A percentile compares a stretch with the other conserved stretches of the same genome.
Conservation (phyloP, 148 eudicot species). For the Cornus florida region DNA sequence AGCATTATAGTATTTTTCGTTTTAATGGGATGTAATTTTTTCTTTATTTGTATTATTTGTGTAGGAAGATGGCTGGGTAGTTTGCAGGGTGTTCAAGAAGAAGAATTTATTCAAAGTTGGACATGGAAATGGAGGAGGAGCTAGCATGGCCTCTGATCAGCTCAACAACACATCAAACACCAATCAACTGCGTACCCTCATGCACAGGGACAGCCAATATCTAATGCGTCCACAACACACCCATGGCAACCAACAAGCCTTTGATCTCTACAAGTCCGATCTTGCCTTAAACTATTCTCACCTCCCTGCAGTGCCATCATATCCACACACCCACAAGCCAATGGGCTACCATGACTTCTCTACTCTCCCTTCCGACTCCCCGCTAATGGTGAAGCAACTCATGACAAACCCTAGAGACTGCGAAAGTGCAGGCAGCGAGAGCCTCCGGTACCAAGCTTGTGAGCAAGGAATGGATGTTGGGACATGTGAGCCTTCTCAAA, state of each 20-base stretch:
- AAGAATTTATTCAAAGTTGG: conserved; percentile 84
- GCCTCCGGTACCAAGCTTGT: conserved; percentile 36
- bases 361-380: conserved; percentile 30
- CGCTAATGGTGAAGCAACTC: conserved; percentile 41
- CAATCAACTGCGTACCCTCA: conserved; percentile 37
- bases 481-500: conserved; percentile 24
- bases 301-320: conserved; percentile 31
- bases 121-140: conserved; percentile 29
- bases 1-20: no score
- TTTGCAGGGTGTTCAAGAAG: conserved; percentile 91
- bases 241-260: conserved; percentile 23
- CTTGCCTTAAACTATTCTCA: conserved; percentile 62
- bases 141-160: conserved; percentile 29
- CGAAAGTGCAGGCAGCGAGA: conserved; percentile 32
- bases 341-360: conserved; percentile 34
- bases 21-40: neutral
- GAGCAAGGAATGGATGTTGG: conserved; percentile 35
- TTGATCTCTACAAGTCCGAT: conserved; percentile 53
- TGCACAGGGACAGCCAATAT: conserved; percentile 41
- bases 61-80: conserved; percentile 98
- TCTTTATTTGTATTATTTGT: neutral
- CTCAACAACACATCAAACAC: conserved; percentile 34
- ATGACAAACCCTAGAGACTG: conserved; percentile 39
- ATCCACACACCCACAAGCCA: conserved; percentile 29
- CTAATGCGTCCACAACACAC: conserved; percentile 33